A percentile compares a stretch with the other conserved stretches of the same genome.
phyloP scores from a whole-genome alignment of 257 asterid species.

The Rauvolfia tetraphylla region DNA sequence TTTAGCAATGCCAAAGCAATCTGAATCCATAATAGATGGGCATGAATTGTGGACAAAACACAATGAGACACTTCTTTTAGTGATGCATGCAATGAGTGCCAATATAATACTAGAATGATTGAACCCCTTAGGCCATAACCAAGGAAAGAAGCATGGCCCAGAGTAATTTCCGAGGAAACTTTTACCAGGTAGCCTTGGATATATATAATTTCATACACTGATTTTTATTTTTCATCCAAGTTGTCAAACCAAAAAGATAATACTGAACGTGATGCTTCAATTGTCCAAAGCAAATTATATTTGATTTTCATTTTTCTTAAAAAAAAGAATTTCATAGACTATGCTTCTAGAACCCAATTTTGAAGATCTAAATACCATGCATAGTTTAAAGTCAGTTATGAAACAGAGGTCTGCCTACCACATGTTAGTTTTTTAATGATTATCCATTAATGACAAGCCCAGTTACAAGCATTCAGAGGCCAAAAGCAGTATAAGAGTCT shows the following conservation, averaged over 20 bases:
- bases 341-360: not conserved
- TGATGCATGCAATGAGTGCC: not conserved
- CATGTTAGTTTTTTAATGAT: not conserved
- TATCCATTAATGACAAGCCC: not conserved
- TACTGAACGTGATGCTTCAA: not conserved
- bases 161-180: not conserved
- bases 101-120: not conserved
- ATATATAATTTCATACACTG: not conserved
- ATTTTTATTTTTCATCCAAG: not conserved
- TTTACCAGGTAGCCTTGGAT: not conserved
- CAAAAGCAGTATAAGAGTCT: not conserved
- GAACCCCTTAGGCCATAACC: not conserved
- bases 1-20: slow-evolving; percentile 69
- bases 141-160: not conserved
- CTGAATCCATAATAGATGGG: slow-evolving; percentile 31
- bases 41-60: not conserved
- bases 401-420: not conserved
- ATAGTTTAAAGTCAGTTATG: not conserved
- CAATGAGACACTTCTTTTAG: not conserved
- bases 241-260: not conserved
- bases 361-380: not conserved
- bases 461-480: not conserved
- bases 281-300: not conserved
- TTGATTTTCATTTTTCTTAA: not conserved
- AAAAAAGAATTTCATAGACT: not conserved